Evolutionary conservation across 225 moss, liverwort and hornwort species (phyloP).

Genomic region (Rhytidiadelphus loreus): DNA sequence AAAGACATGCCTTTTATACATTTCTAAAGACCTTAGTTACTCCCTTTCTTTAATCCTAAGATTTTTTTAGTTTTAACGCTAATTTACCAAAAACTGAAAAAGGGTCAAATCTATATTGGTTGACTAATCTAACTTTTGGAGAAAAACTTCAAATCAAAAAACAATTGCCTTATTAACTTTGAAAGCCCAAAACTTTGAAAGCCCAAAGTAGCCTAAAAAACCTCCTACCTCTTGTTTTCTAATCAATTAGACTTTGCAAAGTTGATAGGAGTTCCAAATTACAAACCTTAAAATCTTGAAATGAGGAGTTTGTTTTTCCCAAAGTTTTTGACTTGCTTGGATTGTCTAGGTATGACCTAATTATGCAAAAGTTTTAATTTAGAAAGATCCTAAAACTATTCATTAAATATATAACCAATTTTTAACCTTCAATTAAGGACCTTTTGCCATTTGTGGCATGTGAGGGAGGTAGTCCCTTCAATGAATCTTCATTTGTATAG

Average conservation of each 20-base stretch:
- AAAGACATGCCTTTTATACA: rapidly evolving
- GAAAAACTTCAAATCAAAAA: background rate
- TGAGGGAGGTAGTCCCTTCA: background rate
- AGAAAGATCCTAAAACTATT: too few relatives aligned
- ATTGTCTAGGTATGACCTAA: background rate
- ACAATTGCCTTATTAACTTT: rapidly evolving
- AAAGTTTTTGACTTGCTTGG: background rate
- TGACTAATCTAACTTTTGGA: background rate
- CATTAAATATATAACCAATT: background rate
- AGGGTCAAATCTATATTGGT: background rate
- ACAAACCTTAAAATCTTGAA: rapidly evolving
- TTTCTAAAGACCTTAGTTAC: background rate
- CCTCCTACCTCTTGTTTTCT: rapidly evolving
- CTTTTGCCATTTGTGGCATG: too few relatives aligned
- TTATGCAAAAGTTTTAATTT: background rate
- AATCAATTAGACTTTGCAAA: background rate
- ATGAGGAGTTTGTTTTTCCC: rapidly evolving
- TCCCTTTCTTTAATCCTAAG: too few relatives aligned
- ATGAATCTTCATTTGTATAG: background rate
- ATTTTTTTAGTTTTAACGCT: too few relatives aligned
- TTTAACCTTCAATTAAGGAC: background rate
- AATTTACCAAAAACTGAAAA: too few relatives aligned
- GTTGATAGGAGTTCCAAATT: background rate
- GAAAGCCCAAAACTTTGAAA: background rate
- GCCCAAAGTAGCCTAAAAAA: rapidly evolving